phyloP scores from a whole-genome alignment of 2,329 filamentous ascomycete species.

The Chalaropsis ovoidea region DNA sequence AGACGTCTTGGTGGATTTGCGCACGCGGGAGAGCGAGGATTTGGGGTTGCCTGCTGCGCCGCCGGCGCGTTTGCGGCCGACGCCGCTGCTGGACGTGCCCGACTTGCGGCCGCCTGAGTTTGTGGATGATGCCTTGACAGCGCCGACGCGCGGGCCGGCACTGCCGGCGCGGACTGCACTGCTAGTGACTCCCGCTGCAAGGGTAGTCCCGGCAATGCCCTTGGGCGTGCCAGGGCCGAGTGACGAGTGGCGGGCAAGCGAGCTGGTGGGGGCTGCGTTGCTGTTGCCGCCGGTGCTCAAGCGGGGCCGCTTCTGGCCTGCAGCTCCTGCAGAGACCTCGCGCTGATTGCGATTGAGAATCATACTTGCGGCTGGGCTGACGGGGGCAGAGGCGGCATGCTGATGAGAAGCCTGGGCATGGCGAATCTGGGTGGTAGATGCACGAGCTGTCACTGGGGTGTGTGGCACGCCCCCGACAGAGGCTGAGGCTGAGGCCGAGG shows the following conservation, averaged over 20 bases:
- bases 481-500: neutral
- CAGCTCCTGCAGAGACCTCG: slow-evolving; percentile 45
- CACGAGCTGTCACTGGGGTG: slow-evolving; percentile 34
- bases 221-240: slow-evolving; percentile 55
- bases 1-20: slow-evolving; percentile 50
- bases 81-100: slow-evolving; percentile 35
- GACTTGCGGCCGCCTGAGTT: slow-evolving; percentile 38
- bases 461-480: slow-evolving; percentile 26
- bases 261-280: slow-evolving; percentile 45
- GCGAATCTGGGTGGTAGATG: slow-evolving; percentile 40
- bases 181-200: slow-evolving; percentile 28
- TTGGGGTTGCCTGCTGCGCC: slow-evolving; percentile 37
- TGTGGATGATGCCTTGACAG: slow-evolving; percentile 38
- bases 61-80: slow-evolving; percentile 41
- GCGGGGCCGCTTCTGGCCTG: slow-evolving; percentile 37
- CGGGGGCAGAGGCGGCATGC: slow-evolving; percentile 47
- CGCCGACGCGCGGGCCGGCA: slow-evolving; percentile 46
- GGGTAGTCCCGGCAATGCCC: slow-evolving; percentile 30
- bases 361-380: slow-evolving; percentile 51
- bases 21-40: slow-evolving; percentile 53
- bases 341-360: slow-evolving; percentile 47
- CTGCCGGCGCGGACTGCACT: slow-evolving; percentile 45
- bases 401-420: slow-evolving; percentile 40
- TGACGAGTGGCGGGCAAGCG: slow-evolving; percentile 52
- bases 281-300: slow-evolving; percentile 46